Base-by-base conservation (phyloP, 2,329 filamentous ascomycete genomes). In the Acrocalymma vagum region DNA sequence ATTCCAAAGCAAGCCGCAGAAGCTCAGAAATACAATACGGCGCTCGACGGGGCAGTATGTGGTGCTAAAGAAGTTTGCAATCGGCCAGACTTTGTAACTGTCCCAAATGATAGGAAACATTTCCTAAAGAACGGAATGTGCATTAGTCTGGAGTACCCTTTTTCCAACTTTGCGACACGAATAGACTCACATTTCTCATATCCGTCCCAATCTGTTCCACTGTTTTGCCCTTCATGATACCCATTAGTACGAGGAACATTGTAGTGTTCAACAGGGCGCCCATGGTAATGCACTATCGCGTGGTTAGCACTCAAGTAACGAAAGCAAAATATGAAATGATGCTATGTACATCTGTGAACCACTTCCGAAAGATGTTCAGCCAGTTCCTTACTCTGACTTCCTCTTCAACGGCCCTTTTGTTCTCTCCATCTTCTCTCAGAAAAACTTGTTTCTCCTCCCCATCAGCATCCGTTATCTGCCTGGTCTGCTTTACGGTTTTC, bases 1-100 rank as follows among this genome's bases (percentile, higher is more conserved):
- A 2, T 86, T 86, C 88, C 88, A 93, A 9, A 76, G 76, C 25
- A 92, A 75, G 6, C 88, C 88, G 23, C 86, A 87, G 47, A 86
- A 69, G 53, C 83, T 83, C n/a, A 85, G 85, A 46, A 92, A 80
- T 36, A 91, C 72, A 52, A 87, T 87, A 18, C 88, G 78, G 18
- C 77, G 76, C 65, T 90, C 81, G 9, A 90, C 81, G 9, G 85
- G 87, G 55, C 86, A 80, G 34, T 90, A 73, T 0, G 83, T 82
- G 55, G 87, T 91, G 73, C 87, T 87, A 54, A 89, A 63, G 26
- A 88, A 69, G 54, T 85, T 87, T 18, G 91, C 85, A 10, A 82
- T 63, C 1, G 88, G 88, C 82, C 88, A 90, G 45, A 92, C 75
- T 62, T 81, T 85, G 73, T 87, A 83, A 2, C 88, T 86, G 0